Evolutionary conservation across 306 rosid species (phyloP), one percentile per base, ranked within the genome.

Genomic region (Trifolium repens): DNA sequence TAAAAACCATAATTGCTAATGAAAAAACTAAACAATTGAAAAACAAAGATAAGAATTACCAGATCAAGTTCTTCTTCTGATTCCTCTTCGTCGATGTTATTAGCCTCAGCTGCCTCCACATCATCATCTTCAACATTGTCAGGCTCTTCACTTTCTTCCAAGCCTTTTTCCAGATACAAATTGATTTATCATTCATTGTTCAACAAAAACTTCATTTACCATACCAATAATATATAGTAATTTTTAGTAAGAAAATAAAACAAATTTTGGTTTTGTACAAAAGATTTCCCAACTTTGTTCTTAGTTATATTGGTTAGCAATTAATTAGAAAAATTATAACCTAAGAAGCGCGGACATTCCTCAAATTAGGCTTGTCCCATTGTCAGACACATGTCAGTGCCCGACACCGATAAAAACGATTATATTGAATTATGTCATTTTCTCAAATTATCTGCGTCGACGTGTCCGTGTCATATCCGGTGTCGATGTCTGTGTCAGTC

Each of bases 21-120:
- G 54, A 8, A 52, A 72, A 72, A 69, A 14, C 44, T 61, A 50
- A 73, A 43, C 43, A 76, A 69, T 64, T 76, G 62, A 4, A 64
- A 12, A 7, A 55, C 39, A 74, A 22, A 64, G 54, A 78, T 65
- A n/a, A 61, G 63, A 74, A 55, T 76, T 58, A 82, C 96, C 93
- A 75, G 62, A 84, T 91, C 84, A 73, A 84, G 72, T 72, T 72
- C 91, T 34, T 91, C 93, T 74, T 84, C 88, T 76, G 82, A 81
- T 75, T 86, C 90, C 69, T 88, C 92, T 1, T 90, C 90, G 24
- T 89, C 91, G 24, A 80, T 91, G 52, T 86, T 85, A 68, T 91
- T 85, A 75, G 22, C 87, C 64, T 77, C 90, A 39, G 73, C 73
- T 27, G 82, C 91, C 64, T 87, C 91, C 79, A 79, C 89, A 54